A percentile compares a stretch with the other conserved stretches of the same genome.
Conservation (phyloP, 345 rosid species). For the Angophora floribunda region DNA sequence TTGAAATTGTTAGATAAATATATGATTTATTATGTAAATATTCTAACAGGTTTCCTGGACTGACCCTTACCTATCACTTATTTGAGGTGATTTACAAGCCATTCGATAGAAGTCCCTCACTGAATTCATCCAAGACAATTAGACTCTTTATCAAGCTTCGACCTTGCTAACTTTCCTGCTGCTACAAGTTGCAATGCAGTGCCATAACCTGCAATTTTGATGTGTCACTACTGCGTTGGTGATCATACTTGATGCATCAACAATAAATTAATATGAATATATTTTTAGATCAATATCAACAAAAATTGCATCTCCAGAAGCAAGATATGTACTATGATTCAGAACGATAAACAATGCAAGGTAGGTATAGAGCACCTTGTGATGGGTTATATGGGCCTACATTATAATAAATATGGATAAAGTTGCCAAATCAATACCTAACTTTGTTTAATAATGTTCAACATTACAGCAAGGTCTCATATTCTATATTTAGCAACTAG, state of each 20-base stretch:
- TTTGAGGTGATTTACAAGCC: constrained; percentile 41
- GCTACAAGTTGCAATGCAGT: constrained; percentile 9
- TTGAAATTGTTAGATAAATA: too few relatives aligned
- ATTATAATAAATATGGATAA: background rate
- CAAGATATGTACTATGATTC: background rate
- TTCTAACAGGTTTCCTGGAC: too few relatives aligned
- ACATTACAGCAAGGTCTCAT: background rate
- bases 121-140: constrained; percentile 43
- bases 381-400: background rate
- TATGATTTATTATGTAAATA: too few relatives aligned
- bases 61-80: constrained; percentile 89
- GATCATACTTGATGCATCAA: constrained; percentile 12
- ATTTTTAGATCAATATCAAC: background rate
- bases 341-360: background rate
- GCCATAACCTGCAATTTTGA: constrained; percentile 12
- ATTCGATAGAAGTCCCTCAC: constrained; percentile 50
- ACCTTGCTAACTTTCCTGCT: constrained; percentile 18
- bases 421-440: background rate
- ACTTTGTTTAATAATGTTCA: background rate
- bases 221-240: constrained; percentile 3
- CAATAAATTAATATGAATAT: background rate
- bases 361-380: background rate
- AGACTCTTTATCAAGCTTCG: constrained; percentile 17
- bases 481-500: background rate
- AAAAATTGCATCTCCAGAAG: background rate